Evolutionary conservation across 495 filamentous ascomycete genomes (phyloP).

Genomic region (Xylaria intraflava): DNA sequence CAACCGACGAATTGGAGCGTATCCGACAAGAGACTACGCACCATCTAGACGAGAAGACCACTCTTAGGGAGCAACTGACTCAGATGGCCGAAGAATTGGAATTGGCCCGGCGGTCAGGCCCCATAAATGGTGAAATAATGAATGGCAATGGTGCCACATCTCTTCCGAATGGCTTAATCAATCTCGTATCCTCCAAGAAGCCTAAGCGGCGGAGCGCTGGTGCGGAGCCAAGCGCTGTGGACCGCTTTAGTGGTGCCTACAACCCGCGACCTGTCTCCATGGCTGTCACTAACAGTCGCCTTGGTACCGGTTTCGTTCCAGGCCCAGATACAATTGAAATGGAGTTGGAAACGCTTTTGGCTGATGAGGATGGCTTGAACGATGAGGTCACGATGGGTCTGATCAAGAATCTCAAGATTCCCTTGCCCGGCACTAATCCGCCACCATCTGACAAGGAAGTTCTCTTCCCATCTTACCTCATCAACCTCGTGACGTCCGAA

Average conservation of each 20-base stretch:
- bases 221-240: constrained; percentile 72
- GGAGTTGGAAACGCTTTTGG: constrained; percentile 86
- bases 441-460: constrained; percentile 97
- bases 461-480: constrained; percentile 94
- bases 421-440: constrained; percentile 71
- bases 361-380: constrained; percentile 91
- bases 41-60: constrained; percentile 75
- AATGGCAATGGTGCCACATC: constrained; percentile 55
- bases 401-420: constrained; percentile 94
- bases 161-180: constrained; percentile 76
- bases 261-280: constrained; percentile 94
- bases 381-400: constrained; percentile 94
- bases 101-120: constrained; percentile 60
- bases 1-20: constrained; percentile 69
- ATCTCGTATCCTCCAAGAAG: constrained; percentile 94
- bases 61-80: constrained; percentile 75
- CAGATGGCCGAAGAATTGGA: constrained; percentile 93
- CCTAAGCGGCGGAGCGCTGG: constrained; percentile 92
- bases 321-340: constrained; percentile 81
- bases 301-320: constrained; percentile 63
- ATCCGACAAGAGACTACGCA: constrained; percentile 61
- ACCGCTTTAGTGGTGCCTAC: constrained; percentile 84
- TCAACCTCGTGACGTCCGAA: constrained; percentile 97
- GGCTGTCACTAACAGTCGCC: constrained; percentile 62
- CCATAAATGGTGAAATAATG: constrained; percentile 60